These are phyloP conservation scores for Blastocrithidia nonstop DNA, from an alignment of 208 protist genomes.

Conservation along the genomic window DNA sequence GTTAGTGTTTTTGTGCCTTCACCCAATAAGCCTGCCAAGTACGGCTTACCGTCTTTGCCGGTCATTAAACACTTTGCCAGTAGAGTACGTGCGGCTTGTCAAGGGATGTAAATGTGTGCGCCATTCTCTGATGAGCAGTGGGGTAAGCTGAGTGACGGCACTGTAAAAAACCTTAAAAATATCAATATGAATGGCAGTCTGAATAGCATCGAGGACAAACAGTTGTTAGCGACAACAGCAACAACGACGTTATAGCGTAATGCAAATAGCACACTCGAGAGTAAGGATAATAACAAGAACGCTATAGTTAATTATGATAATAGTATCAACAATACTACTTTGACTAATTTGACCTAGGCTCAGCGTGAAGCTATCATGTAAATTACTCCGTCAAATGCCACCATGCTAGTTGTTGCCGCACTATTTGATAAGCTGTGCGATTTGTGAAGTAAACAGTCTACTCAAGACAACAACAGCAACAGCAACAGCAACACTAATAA, in stretches of 20 bases:
- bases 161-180: constrained; percentile 1
- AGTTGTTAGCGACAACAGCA: constrained; percentile 2
- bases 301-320: background rate
- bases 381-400: constrained; percentile 31
- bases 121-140: too few species aligned
- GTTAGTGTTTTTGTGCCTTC: constrained; percentile 33
- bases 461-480: too few species aligned
- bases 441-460: constrained; percentile 25
- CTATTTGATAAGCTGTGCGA: constrained; percentile 67
- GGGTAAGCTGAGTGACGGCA: constrained; percentile 5
- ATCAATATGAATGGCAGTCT: too few species aligned
- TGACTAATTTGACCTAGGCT: constrained; percentile 7
- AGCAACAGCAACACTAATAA: constrained; percentile 10
- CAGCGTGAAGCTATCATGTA: constrained; percentile 15
- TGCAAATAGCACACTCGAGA: background rate
- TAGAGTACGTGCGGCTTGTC: constrained; percentile 25
- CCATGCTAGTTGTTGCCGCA: constrained; percentile 57
- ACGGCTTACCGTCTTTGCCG: constrained; percentile 28
- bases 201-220: too few species aligned
- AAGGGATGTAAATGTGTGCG: too few species aligned
- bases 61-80: constrained; percentile 52
- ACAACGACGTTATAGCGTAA: background rate
- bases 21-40: constrained; percentile 4
- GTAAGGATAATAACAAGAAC: background rate
- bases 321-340: background rate